Base-by-base conservation (phyloP, 768 basidiomycete genomes). In the Gelatoporia subvermispora region DNA sequence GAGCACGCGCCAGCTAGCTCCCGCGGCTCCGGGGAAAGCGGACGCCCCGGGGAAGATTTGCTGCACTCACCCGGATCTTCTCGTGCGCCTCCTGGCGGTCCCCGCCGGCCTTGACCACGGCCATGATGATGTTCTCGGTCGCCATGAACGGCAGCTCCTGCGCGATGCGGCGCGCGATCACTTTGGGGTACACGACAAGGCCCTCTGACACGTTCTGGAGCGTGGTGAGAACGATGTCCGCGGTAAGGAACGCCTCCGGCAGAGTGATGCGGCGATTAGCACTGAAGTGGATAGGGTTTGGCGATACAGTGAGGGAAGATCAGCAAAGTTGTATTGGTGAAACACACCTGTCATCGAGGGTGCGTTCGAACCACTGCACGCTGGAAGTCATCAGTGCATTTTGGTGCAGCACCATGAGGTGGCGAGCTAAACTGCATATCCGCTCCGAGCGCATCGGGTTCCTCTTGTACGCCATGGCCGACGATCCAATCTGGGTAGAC, bases 131-230 rank as follows among this genome's bases (percentile, higher is more conserved):
- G 67, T 99, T 99, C 69, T 99, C 96, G 2, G 96, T 99, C 3
- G 95, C 93, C 96, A 99, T 98, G 78, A 98, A 98, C 1, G 96
- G 96, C 28, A 99, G 77, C 66, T 99, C 96, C 66, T 97, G 91
- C 2, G 83, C 68, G 65, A 99, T 94, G 34, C 92, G 84, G 36
- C 93, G 82, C 9, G 78, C 90, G 55, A 99, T 98, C 52, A 99
- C 95, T 65, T 81, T 85, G 9, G 96, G 96, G 67, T 98, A 98
- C 47, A 99, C 94, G n/a, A 98, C 93, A n/a, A 99, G 78, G 0
- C 95, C 96, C 69, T 98, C 96, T 2, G 88, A 89, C 60, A 99
- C 86, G 66, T 98, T 98, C 64, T 95, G 93, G 20, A 99, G 75
- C 18, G 93, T 97, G 51, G 90, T 91, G 10, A 98, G 78, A 40